A percentile compares a stretch with the other conserved stretches of the same genome.
phyloP scores from a whole-genome alignment of 2,329 filamentous ascomycete species.

The Colletotrichum cordylinicola region DNA sequence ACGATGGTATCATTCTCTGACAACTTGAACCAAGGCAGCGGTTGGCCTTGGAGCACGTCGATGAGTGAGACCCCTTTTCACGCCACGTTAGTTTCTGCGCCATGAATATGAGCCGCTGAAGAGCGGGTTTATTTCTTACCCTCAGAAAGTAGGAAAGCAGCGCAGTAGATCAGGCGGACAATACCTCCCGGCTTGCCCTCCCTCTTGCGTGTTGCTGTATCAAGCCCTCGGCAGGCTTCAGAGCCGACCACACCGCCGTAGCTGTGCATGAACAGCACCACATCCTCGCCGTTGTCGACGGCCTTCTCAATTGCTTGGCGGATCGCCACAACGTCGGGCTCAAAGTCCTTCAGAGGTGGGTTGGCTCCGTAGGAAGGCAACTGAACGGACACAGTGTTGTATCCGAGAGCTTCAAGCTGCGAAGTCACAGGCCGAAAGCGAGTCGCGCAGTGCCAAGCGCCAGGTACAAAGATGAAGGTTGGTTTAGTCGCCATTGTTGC shows the following conservation, averaged over 20 bases:
- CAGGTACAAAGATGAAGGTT: conserved; percentile 49
- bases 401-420: background rate
- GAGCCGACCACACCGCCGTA: conserved; percentile 41
- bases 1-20: background rate
- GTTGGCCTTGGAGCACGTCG: background rate
- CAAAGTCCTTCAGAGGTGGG: background rate
- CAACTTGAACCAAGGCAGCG: background rate
- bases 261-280: conserved; percentile 43
- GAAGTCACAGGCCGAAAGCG: background rate
- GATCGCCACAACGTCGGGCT: conserved; percentile 32
- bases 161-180: conserved; percentile 27
- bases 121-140: background rate
- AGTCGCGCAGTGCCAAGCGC: conserved; percentile 47
- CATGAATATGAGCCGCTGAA: background rate
- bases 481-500: conserved; percentile 11
- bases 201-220: conserved; percentile 31
- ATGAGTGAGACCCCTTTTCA: background rate
- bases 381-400: background rate
- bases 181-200: conserved; percentile 38
- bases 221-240: conserved; percentile 34
- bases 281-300: conserved; percentile 39
- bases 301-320: conserved; percentile 32
- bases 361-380: background rate
- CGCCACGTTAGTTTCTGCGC: background rate
- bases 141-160: background rate